Evolutionary conservation across 805 yeast species (phyloP), one percentile per base, ranked within the genome.

Genomic region (Saccharomycopsis sp.): DNA sequence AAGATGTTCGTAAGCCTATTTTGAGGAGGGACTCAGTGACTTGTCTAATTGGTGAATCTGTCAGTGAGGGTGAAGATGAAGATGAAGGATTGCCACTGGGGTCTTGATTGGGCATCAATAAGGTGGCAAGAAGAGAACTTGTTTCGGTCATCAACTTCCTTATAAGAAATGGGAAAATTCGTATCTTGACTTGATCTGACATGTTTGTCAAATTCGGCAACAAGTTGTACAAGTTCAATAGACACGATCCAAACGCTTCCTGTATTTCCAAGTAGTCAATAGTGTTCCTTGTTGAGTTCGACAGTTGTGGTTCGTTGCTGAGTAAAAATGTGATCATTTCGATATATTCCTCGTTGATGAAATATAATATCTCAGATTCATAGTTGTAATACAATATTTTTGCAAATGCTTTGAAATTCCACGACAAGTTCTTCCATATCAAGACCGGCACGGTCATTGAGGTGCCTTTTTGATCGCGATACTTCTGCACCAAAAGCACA

Each of bases 371-470:
- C 3, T 30, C 17, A n/a, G 29, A n/a, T 7, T 8, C 17, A 20
- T 34, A 20, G 17, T 9, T 25, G 18, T 34, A 37, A 21, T 21
- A 38, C 18, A 37, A 33, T 27, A 37, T 33, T 20, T 39, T 39
- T 22, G 42, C 13, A 10, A 33, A 27, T 5, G 41, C 38, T 25
- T 37, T 42, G 19, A 42, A 42, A 16, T 42, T 42, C 34, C 33
- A 32, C n/a, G 41, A 37, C 17, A 42, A 34, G 10, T 20, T 27
- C 19, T 37, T 36, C 31, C 35, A 32, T 2, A 23, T 32, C 13
- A n/a, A n/a, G n/a, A 4, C 12, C 27, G 34, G 12, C 6, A n/a
- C 21, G 15, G 12, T n/a, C 21, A 5, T 17, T n/a, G 10, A 12
- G 7, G 5, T n/a, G n/a, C n/a, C n/a, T n/a, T n/a, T n/a, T 18